A percentile compares a stretch with the other conserved stretches of the same genome.
Conservation (phyloP, 345 rosid species). For the Eucalyptus paniculata region DNA sequence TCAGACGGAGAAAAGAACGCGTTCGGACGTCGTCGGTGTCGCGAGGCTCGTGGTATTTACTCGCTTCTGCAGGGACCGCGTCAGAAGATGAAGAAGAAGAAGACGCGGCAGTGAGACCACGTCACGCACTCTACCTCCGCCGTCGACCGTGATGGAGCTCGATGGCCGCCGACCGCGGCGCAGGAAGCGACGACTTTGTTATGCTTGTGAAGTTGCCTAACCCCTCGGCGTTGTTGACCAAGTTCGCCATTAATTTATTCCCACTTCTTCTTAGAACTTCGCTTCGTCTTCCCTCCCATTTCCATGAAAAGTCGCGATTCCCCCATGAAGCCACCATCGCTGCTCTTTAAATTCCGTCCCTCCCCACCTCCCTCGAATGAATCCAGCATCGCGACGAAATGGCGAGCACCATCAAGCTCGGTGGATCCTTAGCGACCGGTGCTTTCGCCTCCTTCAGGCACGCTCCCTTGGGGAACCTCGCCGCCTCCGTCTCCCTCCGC, state of each 20-base stretch:
- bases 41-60: background rate
- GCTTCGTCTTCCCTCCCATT: background rate
- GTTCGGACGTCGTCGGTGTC: background rate
- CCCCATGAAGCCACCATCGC: background rate
- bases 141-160: background rate
- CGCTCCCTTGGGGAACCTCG: constrained; percentile 2
- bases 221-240: background rate
- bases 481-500: background rate
- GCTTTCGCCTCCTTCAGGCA: background rate
- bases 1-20: background rate
- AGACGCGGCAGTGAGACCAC: background rate
- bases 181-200: background rate
- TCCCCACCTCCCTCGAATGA: background rate
- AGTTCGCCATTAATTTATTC: background rate
- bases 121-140: background rate
- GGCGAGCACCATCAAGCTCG: background rate
- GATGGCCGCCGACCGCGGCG: background rate
- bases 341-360: background rate
- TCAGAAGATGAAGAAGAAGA: background rate
- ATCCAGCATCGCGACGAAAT: background rate
- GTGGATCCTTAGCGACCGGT: background rate
- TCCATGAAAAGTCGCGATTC: background rate
- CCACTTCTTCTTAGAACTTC: background rate
- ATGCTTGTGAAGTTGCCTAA: background rate
- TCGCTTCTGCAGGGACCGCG: background rate